phyloP scores from a whole-genome alignment of 2,329 filamentous ascomycete genomes.

The Aspergillus calidoustus region DNA sequence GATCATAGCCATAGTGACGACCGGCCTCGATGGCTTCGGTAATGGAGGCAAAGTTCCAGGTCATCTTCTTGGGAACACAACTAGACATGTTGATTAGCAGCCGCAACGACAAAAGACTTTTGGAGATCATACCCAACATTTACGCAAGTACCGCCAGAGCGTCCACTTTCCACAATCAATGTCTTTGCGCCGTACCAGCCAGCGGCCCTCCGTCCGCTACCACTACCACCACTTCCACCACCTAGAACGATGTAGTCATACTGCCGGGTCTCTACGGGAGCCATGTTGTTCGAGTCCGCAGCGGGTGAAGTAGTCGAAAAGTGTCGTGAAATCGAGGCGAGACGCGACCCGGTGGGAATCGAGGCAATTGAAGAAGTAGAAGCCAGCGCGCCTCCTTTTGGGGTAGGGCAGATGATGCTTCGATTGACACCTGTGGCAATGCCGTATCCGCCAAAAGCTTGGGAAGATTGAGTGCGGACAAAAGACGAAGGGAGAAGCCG shows the following conservation, averaged over 20 bases:
- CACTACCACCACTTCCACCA: constrained; percentile 58
- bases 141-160: constrained; percentile 56
- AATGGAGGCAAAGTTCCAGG: constrained; percentile 57
- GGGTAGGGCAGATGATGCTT: background rate
- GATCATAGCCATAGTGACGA: constrained; percentile 54
- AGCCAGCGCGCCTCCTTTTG: constrained; percentile 30
- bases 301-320: constrained; percentile 39
- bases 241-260: constrained; percentile 62
- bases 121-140: constrained; percentile 54
- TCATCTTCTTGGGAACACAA: constrained; percentile 59
- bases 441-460: constrained; percentile 18
- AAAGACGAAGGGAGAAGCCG: constrained; percentile 17
- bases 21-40: constrained; percentile 52
- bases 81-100: constrained; percentile 30
- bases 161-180: constrained; percentile 55
- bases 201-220: constrained; percentile 53
- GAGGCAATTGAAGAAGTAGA: constrained; percentile 17
- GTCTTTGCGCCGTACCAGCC: constrained; percentile 59
- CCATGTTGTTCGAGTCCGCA: constrained; percentile 45
- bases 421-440: constrained; percentile 20
- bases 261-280: constrained; percentile 50
- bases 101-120: background rate
- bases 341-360: constrained; percentile 34
- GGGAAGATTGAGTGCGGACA: constrained; percentile 9
- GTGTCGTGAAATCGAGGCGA: constrained; percentile 47